phyloP scores from a whole-genome alignment of 2,329 filamentous ascomycete species.

The Cylindrodendrum hubeiense region DNA sequence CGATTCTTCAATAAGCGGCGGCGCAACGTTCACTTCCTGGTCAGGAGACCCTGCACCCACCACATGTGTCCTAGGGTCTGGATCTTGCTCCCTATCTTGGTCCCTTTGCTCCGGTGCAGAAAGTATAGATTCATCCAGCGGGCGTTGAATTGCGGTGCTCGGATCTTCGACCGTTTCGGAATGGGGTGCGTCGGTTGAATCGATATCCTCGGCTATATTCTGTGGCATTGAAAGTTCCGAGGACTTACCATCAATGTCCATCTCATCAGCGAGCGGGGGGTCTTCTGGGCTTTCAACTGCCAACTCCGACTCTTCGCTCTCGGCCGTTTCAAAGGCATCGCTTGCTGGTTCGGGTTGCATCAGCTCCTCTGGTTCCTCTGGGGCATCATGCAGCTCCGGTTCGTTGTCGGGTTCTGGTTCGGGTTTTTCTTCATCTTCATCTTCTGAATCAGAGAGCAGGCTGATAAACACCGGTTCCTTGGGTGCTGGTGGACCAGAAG shows the following conservation, averaged over 20 bases:
- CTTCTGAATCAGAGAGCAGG: conserved; percentile 61
- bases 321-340: not conserved
- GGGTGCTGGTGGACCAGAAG: conserved; percentile 31
- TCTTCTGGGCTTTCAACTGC: not conserved
- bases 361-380: not conserved
- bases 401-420: conserved; percentile 15
- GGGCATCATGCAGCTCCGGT: not conserved
- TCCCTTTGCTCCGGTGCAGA: not conserved
- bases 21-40: conserved; percentile 10
- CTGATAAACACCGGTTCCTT: conserved; percentile 59
- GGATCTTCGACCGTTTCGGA: conserved; percentile 3
- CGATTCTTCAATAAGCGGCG: conserved; percentile 6
- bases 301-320: not conserved
- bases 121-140: conserved; percentile 6
- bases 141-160: not conserved
- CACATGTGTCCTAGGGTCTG: conserved; percentile 1
- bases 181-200: not conserved
- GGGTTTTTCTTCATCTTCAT: conserved; percentile 50
- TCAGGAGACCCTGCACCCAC: conserved; percentile 22
- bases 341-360: not conserved
- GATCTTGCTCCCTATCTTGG: conserved; percentile 1
- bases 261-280: conserved; percentile 2
- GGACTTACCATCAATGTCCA: conserved; percentile 22
- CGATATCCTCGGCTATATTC: not conserved
- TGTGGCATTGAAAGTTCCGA: not conserved